Conservation (phyloP, 352 stramenopile species). For the Phytopythium oedochilum region DNA sequence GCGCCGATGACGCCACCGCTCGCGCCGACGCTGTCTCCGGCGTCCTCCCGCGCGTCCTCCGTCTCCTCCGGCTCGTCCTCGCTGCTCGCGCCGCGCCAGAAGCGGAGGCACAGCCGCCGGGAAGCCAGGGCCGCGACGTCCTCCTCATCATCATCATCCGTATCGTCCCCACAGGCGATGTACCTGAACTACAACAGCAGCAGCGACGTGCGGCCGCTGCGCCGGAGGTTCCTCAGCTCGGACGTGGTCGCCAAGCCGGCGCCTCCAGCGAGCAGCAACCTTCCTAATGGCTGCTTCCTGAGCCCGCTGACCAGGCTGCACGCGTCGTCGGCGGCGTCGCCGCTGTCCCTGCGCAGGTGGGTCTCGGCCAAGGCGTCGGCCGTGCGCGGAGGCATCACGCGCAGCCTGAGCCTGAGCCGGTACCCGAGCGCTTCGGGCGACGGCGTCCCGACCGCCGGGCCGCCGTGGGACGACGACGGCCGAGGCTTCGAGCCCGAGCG, state of each 20-base stretch:
- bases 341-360: constrained; percentile 19
- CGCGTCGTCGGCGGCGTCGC: constrained; percentile 10
- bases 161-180: constrained; percentile 1
- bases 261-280: no score
- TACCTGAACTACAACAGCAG: neutral
- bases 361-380: constrained; percentile 6
- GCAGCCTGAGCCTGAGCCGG: constrained; percentile 15
- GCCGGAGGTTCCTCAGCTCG: constrained; percentile 55
- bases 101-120: neutral
- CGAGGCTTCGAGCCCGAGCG: constrained; percentile 17
- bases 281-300: neutral
- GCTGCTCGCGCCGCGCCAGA: no score
- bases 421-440: constrained; percentile 6
- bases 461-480: constrained; percentile 11
- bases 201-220: constrained; percentile 15
- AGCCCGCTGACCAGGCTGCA: constrained; percentile 11
- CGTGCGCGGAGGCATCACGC: constrained; percentile 6
- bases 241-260: constrained; percentile 36
- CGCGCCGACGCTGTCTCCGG: constrained; percentile 19
- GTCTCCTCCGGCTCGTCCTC: constrained; percentile 5
- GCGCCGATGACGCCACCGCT: constrained; percentile 7
- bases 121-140: neutral
- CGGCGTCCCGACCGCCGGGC: neutral
- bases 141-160: neutral
- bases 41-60: constrained; percentile 14